Conservation (phyloP, 177 flowering plant species). For the Telopea speciosissima region DNA sequence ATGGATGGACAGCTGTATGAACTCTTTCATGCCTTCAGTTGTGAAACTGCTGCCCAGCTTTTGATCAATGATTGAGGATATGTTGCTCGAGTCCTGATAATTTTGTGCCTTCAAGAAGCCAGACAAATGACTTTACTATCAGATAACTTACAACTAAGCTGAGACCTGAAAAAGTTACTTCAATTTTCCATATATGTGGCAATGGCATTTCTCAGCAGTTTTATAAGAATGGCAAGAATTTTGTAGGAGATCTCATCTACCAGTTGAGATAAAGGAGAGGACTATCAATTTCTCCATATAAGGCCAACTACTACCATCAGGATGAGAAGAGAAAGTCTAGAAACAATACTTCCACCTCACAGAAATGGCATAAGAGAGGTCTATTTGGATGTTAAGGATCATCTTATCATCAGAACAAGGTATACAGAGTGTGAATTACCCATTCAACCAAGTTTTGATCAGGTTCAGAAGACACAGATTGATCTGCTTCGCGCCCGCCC, state of each 20-base stretch:
- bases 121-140: constrained; percentile 2
- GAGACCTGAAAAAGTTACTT: neutral
- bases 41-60: constrained; percentile 69
- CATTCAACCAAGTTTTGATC: constrained; percentile 54
- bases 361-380: neutral
- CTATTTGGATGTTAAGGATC: neutral
- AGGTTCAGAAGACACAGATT: constrained; percentile 30
- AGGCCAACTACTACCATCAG: neutral
- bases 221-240: neutral
- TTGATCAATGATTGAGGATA: constrained; percentile 48
- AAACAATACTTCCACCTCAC: neutral
- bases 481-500: constrained; percentile 73
- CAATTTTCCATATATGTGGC: neutral
- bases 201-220: neutral
- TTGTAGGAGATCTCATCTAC: neutral
- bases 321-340: neutral
- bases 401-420: neutral
- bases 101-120: constrained; percentile 47
- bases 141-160: neutral
- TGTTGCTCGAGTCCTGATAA: constrained; percentile 33
- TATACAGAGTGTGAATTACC: constrained; percentile 37
- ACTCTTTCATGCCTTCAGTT: constrained; percentile 73
- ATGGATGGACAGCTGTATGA: constrained; percentile 39
- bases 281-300: neutral
- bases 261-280: neutral